Percentiles rank a stretch among this genome's conserved stretches.
phyloP scores from a whole-genome alignment of 805 yeast genomes.

The Sporopachydermia quercuum region DNA sequence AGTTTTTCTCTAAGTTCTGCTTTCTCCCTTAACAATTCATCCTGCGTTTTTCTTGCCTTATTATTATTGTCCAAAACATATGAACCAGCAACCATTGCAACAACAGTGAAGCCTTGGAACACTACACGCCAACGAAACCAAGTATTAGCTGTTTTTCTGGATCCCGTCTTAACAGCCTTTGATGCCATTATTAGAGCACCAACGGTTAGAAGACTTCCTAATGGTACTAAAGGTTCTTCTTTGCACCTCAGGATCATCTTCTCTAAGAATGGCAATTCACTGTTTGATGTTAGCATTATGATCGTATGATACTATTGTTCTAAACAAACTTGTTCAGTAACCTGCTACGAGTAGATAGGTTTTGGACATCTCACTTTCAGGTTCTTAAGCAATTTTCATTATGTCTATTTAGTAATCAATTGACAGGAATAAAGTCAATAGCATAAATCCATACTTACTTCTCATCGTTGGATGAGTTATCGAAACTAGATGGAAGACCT shows the following conservation, averaged over 20 bases:
- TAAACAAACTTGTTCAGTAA: too few species aligned
- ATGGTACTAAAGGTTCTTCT: conserved; percentile 81
- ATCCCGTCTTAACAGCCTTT: conserved; percentile 56
- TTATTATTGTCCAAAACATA: conserved; percentile 41
- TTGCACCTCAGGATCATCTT: conserved; percentile 45
- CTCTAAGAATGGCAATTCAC: conserved; percentile 33
- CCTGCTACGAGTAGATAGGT: too few species aligned
- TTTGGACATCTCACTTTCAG: too few species aligned
- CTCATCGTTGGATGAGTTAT: conserved; percentile 13
- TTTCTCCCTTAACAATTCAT: conserved; percentile 56
- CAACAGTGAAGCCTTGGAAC: conserved; percentile 69
- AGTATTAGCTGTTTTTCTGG: conserved; percentile 60
- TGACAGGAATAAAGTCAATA: neutral
- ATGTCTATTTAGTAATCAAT: too few species aligned
- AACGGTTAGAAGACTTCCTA: conserved; percentile 66
- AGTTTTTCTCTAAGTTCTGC: conserved; percentile 73
- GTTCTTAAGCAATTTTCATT: too few species aligned
- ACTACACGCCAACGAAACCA: conserved; percentile 87
- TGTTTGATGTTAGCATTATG: conserved; percentile 21
- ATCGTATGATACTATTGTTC: conserved; percentile 14
- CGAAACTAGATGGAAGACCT: conserved; percentile 22
- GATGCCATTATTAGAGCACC: conserved; percentile 75
- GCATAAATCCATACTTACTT: conserved; percentile 8
- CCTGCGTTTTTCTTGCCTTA: conserved; percentile 34
- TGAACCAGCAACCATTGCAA: conserved; percentile 74